Conservation (phyloP, 2,329 filamentous ascomycete species). For the Aureobasidium sp. region DNA sequence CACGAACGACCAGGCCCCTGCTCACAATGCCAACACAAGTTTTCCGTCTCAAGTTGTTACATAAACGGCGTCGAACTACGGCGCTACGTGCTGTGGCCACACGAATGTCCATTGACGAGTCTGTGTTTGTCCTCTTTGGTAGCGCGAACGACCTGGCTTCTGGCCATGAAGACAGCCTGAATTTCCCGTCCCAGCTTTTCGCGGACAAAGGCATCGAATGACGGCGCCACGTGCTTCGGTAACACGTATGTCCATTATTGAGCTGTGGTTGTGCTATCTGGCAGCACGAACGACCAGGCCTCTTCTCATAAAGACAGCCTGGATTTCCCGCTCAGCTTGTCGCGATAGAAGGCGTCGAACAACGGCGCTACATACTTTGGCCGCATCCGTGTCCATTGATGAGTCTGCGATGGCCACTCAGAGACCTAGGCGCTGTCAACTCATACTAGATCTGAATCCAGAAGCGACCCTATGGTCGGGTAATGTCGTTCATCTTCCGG, state of each 20-base stretch:
- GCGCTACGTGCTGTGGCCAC: too few relatives aligned
- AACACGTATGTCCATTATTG: too few relatives aligned
- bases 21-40: background rate
- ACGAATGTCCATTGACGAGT: too few relatives aligned
- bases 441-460: background rate
- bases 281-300: background rate
- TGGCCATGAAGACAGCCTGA: background rate
- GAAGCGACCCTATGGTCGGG: background rate
- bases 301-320: background rate
- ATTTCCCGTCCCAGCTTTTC: background rate
- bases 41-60: background rate
- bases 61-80: background rate
- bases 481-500: slow-evolving; percentile 22
- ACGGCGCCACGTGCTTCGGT: background rate
- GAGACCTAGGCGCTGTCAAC: background rate
- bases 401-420: background rate
- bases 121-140: background rate
- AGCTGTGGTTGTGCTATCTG: background rate
- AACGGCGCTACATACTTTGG: background rate
- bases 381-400: too few relatives aligned
- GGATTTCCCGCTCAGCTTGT: background rate
- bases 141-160: background rate
- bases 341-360: background rate
- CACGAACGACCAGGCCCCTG: background rate
- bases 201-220: background rate